These are phyloP conservation scores for Aegilops tauschii DNA, from an alignment of 176 grass and related monocot genomes.

Conservation along the genomic window DNA sequence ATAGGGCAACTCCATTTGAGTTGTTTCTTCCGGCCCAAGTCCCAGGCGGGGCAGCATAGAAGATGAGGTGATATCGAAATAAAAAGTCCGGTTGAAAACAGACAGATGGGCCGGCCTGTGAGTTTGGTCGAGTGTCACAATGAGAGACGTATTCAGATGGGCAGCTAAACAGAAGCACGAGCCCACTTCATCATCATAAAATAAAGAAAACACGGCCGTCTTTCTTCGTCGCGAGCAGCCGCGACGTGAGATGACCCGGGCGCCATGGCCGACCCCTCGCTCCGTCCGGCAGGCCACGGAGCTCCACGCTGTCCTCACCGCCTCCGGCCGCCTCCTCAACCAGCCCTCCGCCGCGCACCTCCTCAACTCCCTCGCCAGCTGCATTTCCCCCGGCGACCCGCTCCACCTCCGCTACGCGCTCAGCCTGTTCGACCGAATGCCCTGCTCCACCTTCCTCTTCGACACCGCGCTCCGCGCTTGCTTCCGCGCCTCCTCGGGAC, in stretches of 20 bases:
- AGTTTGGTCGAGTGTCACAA: no score
- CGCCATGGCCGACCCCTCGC: conserved; percentile 51
- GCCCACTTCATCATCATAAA: no score
- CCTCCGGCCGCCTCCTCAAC: conserved; percentile 27
- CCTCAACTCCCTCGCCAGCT: conserved; percentile 49
- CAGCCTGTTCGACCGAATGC: conserved; percentile 53
- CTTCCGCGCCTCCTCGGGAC: neutral
- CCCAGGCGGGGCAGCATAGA: no score
- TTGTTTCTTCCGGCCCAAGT: no score
- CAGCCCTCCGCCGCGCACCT: conserved; percentile 30
- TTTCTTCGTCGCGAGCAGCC: neutral
- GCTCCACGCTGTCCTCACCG: conserved; percentile 50
- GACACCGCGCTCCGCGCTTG: conserved; percentile 61
- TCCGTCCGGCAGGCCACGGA: conserved; percentile 54
- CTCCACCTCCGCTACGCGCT: conserved; percentile 44
- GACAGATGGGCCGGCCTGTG: no score
- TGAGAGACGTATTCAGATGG: no score
- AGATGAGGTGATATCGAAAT: no score
- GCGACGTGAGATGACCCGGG: conserved; percentile 20
- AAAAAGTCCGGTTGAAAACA: no score
- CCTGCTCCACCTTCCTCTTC: conserved; percentile 41
- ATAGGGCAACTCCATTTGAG: no score
- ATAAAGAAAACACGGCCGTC: no score
- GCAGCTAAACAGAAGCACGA: no score
- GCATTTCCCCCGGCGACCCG: neutral